Conservation (phyloP, 1,284 basidiomycete species). For the Puccinia sorghi region DNA sequence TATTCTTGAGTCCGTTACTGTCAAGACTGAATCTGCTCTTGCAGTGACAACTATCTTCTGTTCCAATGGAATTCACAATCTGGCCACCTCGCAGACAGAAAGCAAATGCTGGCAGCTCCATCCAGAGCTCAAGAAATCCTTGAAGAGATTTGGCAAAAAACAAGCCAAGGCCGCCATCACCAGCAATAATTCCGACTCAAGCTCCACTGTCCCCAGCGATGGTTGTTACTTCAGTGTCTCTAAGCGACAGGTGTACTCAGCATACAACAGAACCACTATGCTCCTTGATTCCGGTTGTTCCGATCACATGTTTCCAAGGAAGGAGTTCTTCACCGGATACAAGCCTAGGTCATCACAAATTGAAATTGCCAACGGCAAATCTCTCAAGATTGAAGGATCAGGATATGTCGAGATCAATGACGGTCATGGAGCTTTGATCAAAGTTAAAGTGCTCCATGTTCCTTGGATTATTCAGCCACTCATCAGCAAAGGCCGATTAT, state of each 20-base stretch:
- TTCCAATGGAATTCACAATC: neutral
- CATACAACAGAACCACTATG: neutral
- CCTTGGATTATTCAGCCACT: neutral
- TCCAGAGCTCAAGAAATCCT: neutral
- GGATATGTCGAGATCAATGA: neutral
- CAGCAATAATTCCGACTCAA: neutral
- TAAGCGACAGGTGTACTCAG: neutral
- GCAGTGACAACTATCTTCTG: neutral
- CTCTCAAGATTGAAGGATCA: neutral
- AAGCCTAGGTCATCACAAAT: neutral
- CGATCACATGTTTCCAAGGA: constrained; percentile 9
- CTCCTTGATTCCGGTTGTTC: constrained; percentile 11
- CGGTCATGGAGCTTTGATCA: neutral
- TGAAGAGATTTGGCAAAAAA: neutral
- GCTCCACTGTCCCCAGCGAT: neutral
- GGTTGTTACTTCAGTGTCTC: neutral
- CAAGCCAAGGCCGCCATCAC: neutral
- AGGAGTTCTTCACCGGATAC: neutral
- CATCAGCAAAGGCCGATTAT: constrained; percentile 18
- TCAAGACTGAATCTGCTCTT: neutral
- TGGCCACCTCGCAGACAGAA: neutral
- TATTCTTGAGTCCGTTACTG: neutral
- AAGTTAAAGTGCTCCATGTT: neutral
- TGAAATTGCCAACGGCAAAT: neutral
- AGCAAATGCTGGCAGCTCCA: neutral